phyloP scores from a whole-genome alignment of 1,284 basidiomycete genomes.

The Trichosporon faecale region DNA sequence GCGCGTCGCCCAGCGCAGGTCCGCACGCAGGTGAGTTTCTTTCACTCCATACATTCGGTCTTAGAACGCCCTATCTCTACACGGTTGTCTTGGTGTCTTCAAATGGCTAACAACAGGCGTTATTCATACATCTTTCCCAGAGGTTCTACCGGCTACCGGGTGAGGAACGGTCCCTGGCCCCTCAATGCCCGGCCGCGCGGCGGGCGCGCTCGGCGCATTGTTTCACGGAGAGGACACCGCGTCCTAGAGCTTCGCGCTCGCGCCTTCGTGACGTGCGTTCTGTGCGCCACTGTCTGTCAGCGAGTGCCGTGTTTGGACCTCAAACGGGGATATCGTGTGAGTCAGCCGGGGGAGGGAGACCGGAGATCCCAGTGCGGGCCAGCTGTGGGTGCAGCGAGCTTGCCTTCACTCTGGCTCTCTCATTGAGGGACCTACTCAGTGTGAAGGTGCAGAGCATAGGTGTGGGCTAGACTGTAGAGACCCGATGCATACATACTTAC shows the following conservation, averaged over 20 bases:
- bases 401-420: neutral
- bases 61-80: neutral
- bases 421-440: no score
- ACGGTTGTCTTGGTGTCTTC: neutral
- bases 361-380: constrained; percentile 17
- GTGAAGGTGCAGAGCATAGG: no score
- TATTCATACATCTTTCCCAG: neutral
- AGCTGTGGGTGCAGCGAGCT: neutral
- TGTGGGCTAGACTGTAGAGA: neutral
- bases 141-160: constrained; percentile 1
- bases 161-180: neutral
- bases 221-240: constrained; percentile 14
- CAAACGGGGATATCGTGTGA: neutral
- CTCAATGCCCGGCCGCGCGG: neutral
- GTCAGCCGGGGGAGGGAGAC: constrained; percentile 18
- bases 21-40: neutral
- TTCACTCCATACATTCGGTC: neutral
- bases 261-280: constrained; percentile 11
- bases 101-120: neutral
- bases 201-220: constrained; percentile 6
- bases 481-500: constrained; percentile 18
- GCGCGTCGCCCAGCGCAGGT: neutral
- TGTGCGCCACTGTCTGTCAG: constrained; percentile 5
- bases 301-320: neutral
- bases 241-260: constrained; percentile 23